Conservation (phyloP, 1,284 basidiomycete genomes). For the Vanrija pseudolonga region DNA sequence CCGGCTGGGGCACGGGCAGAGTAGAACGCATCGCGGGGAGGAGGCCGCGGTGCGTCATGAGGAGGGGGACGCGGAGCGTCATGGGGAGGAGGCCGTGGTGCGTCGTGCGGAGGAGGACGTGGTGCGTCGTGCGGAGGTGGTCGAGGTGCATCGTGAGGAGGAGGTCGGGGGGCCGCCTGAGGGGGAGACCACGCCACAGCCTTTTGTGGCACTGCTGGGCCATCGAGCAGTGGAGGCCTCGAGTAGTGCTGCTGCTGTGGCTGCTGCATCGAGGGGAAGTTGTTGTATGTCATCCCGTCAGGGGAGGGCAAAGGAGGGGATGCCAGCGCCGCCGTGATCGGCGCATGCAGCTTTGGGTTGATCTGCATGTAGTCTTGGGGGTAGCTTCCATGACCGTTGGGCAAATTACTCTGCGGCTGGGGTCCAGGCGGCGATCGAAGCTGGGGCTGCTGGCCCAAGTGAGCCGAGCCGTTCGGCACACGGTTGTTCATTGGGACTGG, state of each 20-base stretch:
- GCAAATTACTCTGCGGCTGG: too few species aligned
- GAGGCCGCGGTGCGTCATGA: background rate
- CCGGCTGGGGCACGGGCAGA: background rate
- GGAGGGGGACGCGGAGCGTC: background rate
- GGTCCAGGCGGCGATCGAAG: too few species aligned
- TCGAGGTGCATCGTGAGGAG: too few species aligned
- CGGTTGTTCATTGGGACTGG: too few species aligned
- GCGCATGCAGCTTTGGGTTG: background rate
- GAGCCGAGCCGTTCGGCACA: too few species aligned
- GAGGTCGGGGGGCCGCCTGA: too few species aligned
- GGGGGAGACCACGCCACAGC: too few species aligned
- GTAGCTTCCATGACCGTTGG: background rate
- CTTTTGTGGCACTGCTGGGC: background rate
- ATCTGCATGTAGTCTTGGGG: background rate
- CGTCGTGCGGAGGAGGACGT: background rate
- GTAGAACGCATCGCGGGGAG: background rate
- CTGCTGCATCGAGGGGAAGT: background rate
- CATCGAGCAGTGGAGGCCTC: conserved; percentile 15
- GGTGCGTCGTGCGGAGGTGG: too few species aligned
- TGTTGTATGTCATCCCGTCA: background rate
- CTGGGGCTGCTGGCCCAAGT: too few species aligned
- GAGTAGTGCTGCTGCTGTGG: conserved; percentile 12
- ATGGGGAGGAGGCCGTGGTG: background rate
- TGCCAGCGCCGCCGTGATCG: background rate
- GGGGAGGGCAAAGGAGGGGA: conserved; percentile 7